phyloP scores from a whole-genome alignment of 495 filamentous ascomycete species.

The Evansstolkia leycettana region DNA sequence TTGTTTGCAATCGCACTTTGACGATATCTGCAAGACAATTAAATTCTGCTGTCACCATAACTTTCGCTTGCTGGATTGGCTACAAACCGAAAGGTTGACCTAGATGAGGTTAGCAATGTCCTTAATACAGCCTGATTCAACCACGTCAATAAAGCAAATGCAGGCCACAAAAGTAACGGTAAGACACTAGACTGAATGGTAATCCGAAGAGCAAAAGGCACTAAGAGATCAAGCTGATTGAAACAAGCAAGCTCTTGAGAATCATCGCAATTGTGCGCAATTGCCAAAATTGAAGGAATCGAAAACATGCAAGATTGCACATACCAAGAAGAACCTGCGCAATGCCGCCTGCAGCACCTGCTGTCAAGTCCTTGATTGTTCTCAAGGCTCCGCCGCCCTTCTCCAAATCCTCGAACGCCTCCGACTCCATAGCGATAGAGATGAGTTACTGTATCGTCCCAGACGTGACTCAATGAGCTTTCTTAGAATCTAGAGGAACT shows the following conservation, averaged over 20 bases:
- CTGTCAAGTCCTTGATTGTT: constrained; percentile 84
- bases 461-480: no score
- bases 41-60: constrained; percentile 3
- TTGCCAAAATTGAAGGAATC: neutral
- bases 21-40: constrained; percentile 61
- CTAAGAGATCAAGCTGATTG: no score
- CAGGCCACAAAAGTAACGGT: no score
- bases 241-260: no score
- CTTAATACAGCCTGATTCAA: neutral
- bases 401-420: constrained; percentile 25
- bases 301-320: constrained; percentile 21
- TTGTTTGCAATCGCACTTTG: constrained; percentile 94
- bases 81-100: constrained; percentile 81
- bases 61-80: neutral
- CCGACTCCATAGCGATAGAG: constrained; percentile 20
- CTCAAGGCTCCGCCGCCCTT: constrained; percentile 29
- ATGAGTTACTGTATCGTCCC: no score
- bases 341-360: constrained; percentile 82
- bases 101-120: constrained; percentile 29
- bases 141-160: no score
- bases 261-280: no score
- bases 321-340: constrained; percentile 90
- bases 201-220: no score
- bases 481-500: no score
- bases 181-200: no score